Evolutionary conservation across 78 protist genomes (phyloP).

Genomic region (Cyanophora paradoxa): DNA sequence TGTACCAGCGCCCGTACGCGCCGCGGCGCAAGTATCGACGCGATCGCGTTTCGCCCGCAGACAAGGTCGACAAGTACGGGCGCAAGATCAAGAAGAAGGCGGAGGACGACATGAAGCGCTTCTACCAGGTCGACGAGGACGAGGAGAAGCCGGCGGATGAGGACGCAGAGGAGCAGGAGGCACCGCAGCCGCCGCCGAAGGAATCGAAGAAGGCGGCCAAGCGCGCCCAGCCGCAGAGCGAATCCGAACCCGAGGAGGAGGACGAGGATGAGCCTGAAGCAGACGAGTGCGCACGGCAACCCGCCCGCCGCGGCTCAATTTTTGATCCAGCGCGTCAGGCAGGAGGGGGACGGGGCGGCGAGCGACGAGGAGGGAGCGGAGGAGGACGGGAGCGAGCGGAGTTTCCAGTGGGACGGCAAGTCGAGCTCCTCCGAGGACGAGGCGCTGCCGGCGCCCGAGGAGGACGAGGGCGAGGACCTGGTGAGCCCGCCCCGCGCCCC

Average conservation of each 20-base stretch:
- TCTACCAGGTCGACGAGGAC: background rate
- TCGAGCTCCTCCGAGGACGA: too few relatives aligned
- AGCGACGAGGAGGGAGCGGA: too few relatives aligned
- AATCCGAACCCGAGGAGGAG: background rate
- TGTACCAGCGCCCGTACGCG: too few relatives aligned
- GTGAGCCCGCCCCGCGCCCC: too few relatives aligned
- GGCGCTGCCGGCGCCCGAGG: background rate
- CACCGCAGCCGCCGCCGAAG: background rate
- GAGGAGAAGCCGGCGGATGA: background rate
- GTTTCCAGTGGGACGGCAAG: too few relatives aligned
- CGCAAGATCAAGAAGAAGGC: background rate
- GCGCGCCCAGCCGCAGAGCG: background rate
- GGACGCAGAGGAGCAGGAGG: background rate
- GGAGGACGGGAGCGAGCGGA: too few relatives aligned
- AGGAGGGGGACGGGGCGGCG: too few relatives aligned
- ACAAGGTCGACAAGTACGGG: conserved; percentile 6
- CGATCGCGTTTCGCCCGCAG: too few relatives aligned
- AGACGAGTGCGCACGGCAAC: too few relatives aligned
- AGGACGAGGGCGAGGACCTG: background rate
- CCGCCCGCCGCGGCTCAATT: too few relatives aligned
- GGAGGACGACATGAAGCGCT: background rate
- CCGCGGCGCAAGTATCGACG: too few relatives aligned
- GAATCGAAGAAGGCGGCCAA: background rate
- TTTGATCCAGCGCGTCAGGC: too few relatives aligned
- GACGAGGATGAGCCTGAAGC: background rate